A percentile compares a stretch with the other conserved stretches of the same genome.
Evolutionary conservation across 805 yeast species (phyloP).

Genomic region (Candida germanica): DNA sequence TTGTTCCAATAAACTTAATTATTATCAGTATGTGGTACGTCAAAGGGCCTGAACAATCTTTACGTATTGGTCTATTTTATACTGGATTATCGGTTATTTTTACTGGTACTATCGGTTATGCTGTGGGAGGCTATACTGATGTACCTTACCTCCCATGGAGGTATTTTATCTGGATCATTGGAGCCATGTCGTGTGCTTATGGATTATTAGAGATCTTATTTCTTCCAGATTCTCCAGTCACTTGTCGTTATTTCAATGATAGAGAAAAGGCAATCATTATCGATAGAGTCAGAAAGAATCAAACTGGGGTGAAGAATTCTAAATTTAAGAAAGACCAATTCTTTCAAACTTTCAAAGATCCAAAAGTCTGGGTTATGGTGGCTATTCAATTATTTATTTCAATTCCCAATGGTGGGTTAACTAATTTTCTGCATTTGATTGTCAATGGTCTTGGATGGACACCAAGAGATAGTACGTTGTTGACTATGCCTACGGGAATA

Average conservation of each 20-base stretch:
- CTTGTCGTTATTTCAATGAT: constrained; percentile 34
- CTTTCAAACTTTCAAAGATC: constrained; percentile 30
- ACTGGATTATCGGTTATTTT: constrained; percentile 30
- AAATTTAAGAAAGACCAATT: constrained; percentile 35
- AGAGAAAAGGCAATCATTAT: constrained; percentile 32
- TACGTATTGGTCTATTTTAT: constrained; percentile 32
- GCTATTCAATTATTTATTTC: constrained; percentile 20
- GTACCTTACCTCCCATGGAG: constrained; percentile 54
- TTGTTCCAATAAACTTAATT: constrained; percentile 36
- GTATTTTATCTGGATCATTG: constrained; percentile 58
- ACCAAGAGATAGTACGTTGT: constrained; percentile 3
- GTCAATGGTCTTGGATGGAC: constrained; percentile 19
- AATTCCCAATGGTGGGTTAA: constrained; percentile 35
- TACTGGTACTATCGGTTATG: constrained; percentile 53
- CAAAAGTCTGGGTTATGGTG: constrained; percentile 33
- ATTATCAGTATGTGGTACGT: constrained; percentile 32
- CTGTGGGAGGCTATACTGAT: constrained; percentile 40
- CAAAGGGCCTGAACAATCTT: constrained; percentile 28
- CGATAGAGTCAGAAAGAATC: constrained; percentile 27
- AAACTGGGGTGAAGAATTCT: constrained; percentile 41
- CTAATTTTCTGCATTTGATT: constrained; percentile 26
- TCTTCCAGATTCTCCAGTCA: constrained; percentile 33
- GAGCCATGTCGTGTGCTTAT: constrained; percentile 45
- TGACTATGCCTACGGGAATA: constrained; percentile 9
- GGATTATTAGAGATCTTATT: constrained; percentile 48